Conservation (phyloP, 495 filamentous ascomycete species). For the Durotheca rogersii region DNA sequence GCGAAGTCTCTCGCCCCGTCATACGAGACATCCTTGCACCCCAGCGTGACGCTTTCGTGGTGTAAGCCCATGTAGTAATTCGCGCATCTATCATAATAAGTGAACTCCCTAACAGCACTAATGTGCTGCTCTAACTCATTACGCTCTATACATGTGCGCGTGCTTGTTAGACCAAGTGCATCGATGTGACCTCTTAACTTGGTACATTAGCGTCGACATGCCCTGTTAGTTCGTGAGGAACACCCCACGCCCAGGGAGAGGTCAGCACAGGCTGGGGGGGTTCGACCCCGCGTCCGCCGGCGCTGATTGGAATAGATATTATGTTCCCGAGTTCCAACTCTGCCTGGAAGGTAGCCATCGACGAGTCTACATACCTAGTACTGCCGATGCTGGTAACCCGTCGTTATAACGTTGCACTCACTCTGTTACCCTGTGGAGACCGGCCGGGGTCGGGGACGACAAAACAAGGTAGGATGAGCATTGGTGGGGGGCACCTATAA, state of each 20-base stretch:
- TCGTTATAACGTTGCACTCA: neutral
- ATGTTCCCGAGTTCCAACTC: neutral
- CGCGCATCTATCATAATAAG: constrained; percentile 15
- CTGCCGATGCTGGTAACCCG: neutral
- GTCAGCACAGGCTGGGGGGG: neutral
- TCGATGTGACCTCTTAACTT: too few species aligned
- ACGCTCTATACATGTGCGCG: too few species aligned
- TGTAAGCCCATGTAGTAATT: constrained; percentile 12
- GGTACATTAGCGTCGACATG: constrained; percentile 11
- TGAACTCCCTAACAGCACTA: too few species aligned
- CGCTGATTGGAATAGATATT: constrained; percentile 3
- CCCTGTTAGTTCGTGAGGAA: constrained; percentile 4
- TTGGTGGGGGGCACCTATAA: too few species aligned
- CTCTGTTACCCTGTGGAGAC: too few species aligned
- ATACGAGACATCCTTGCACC: constrained; percentile 22
- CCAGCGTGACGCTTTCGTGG: neutral
- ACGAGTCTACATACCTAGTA: too few species aligned
- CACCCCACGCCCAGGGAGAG: constrained; percentile 16
- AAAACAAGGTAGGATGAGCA: too few species aligned
- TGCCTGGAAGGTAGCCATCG: neutral
- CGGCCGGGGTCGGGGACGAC: too few species aligned
- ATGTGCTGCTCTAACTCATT: too few species aligned
- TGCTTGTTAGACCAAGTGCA: too few species aligned
- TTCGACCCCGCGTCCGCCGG: neutral
- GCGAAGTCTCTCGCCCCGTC: constrained; percentile 2